Evolutionary conservation across 768 basidiomycete species (phyloP).

Genomic region (Tephrocybe sp.): DNA sequence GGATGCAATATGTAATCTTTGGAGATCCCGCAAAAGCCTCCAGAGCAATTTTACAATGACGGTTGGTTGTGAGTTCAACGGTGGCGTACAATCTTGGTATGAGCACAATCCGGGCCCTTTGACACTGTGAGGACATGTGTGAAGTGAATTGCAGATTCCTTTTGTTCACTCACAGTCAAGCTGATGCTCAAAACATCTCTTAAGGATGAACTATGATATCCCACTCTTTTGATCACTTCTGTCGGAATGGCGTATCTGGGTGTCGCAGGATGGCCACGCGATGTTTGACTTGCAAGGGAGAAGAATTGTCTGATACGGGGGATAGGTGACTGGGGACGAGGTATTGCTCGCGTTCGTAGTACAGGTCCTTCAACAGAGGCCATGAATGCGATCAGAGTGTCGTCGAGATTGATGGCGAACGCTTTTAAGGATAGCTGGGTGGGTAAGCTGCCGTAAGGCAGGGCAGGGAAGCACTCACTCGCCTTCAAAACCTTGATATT

Average conservation of each 20-base stretch:
- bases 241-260: conserved; percentile 17
- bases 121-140: conserved; percentile 23
- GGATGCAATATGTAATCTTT: conserved; percentile 28
- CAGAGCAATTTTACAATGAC: conserved; percentile 29
- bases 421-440: conserved; percentile 9
- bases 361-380: conserved; percentile 9
- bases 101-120: conserved; percentile 24
- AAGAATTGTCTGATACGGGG: conserved; percentile 23
- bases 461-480: no score
- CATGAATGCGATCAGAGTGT: conserved; percentile 2
- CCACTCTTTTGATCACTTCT: conserved; percentile 26
- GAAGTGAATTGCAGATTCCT: not conserved
- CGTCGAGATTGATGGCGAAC: not conserved
- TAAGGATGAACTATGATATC: conserved; percentile 20
- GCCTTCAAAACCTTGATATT: no score
- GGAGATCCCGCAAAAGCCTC: conserved; percentile 48
- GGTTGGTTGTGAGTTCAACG: conserved; percentile 36
- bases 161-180: conserved; percentile 21
- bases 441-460: conserved; percentile 12
- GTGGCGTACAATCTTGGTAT: conserved; percentile 29
- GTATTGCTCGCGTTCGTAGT: conserved; percentile 10
- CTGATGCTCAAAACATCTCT: conserved; percentile 29
- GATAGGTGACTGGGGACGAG: conserved; percentile 17
- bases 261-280: not conserved
- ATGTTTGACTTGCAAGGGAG: conserved; percentile 6